A percentile compares a stretch with the other conserved stretches of the same genome.
Conservation (phyloP, 2,329 filamentous ascomycete genomes). For the Dactylonectria estremocensis region DNA sequence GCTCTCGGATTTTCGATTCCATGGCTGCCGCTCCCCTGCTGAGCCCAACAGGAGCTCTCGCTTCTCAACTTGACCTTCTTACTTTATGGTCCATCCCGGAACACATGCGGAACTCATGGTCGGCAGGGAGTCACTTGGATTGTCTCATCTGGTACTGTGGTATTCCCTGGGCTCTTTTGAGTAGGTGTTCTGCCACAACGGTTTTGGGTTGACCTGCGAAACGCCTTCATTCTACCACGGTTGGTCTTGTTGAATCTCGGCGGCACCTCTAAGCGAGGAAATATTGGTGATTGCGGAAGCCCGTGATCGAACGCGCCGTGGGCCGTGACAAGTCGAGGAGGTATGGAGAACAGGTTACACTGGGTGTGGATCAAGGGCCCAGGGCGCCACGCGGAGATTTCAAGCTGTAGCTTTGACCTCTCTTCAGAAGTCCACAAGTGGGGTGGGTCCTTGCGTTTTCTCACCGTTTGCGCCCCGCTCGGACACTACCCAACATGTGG, state of each 20-base stretch:
- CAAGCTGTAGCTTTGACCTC: constrained; percentile 34
- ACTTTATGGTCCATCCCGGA: neutral
- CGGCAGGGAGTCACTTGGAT: constrained; percentile 1
- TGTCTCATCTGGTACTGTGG: constrained; percentile 9
- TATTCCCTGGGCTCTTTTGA: neutral
- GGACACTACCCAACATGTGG: constrained; percentile 25
- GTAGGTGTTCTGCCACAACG: constrained; percentile 4
- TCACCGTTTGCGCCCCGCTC: constrained; percentile 30
- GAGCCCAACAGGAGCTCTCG: constrained; percentile 1
- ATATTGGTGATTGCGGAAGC: constrained; percentile 1
- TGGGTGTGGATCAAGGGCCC: constrained; percentile 26
- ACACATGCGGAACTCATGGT: constrained; percentile 1
- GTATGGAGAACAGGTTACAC: constrained; percentile 21
- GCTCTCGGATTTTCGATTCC: constrained; percentile 5
- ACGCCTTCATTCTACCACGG: constrained; percentile 8
- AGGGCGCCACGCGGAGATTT: constrained; percentile 29
- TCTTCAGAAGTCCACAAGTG: constrained; percentile 18
- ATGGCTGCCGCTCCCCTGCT: constrained; percentile 8
- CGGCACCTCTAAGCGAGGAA: constrained; percentile 2
- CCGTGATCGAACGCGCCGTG: constrained; percentile 6
- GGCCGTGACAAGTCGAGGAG: constrained; percentile 15
- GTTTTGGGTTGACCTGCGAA: constrained; percentile 14
- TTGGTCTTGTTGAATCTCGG: constrained; percentile 10
- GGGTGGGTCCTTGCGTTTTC: constrained; percentile 23
- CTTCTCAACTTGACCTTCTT: neutral